A percentile compares a stretch with the other conserved stretches of the same genome.
Conservation (phyloP, 305 asterid genomes). For the Solanum hybrid region DNA sequence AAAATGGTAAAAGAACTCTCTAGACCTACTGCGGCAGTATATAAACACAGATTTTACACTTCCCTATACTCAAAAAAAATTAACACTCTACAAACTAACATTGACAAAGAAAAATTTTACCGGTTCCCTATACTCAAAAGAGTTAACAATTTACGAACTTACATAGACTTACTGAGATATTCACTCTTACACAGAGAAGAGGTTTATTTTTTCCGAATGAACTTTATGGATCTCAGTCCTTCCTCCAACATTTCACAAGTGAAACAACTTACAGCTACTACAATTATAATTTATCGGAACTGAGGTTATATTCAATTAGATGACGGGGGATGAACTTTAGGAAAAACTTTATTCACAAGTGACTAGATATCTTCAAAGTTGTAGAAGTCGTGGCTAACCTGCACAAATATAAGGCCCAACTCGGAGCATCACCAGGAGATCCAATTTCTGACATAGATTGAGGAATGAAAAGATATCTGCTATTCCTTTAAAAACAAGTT, state of each 20-base stretch:
- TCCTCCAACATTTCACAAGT: background rate
- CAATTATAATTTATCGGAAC: background rate
- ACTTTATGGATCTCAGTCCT: background rate
- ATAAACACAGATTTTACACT: background rate
- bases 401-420: conserved; percentile 92
- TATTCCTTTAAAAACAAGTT: conserved; percentile 57
- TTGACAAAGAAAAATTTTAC: background rate
- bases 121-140: background rate
- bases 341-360: background rate
- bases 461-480: conserved; percentile 59
- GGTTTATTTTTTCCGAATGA: background rate
- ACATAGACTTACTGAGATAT: background rate
- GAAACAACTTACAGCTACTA: background rate
- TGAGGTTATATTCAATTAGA: background rate
- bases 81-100: background rate
- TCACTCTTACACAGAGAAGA: background rate
- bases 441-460: conserved; percentile 63
- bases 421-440: conserved; percentile 84
- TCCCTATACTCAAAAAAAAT: background rate
- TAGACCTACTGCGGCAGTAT: background rate
- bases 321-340: background rate
- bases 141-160: background rate
- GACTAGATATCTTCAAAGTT: background rate
- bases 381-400: conserved; percentile 44
- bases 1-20: background rate